Base-by-base conservation (phyloP, 345 rosid species). In the Gossypium rotundifolium region DNA sequence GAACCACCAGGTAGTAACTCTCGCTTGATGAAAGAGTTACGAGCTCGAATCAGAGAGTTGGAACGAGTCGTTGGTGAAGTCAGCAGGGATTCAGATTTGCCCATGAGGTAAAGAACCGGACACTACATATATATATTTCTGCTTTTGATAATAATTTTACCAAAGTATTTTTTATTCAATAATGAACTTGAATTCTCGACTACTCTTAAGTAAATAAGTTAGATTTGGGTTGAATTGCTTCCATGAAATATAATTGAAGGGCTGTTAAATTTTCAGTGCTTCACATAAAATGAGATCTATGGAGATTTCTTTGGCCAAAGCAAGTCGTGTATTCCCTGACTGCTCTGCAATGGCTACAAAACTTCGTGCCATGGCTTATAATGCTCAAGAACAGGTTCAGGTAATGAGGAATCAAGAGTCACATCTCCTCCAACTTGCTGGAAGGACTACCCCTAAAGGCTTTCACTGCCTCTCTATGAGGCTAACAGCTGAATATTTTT, bases 391-490 rank as follows among this genome's bases (percentile, higher is more conserved):
- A 77, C 90, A 82, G 80, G 88, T 92, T 69, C 88, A 68, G 75
- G 86, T 83, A 16, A 95, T 85, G 81, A 88, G 84, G 81, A 83
- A 86, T 74, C 85, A 92, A 81, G 90, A 85, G 73, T 33, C 83
- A 33, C 84, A 81, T 88, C 95, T 94, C 52, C 58, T 91, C 84
- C 94, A 85, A 81, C 96, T 95, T 75, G 96, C 96, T 67, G 93
- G 93, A 59, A 86, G 91, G 79, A 93, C 94, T 60, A 91, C 93
- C 33, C 96, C 98, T 11, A 95, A 95, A 88, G 96, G 98, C 74
- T 88, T 88, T 79, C 97, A 93, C 78, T 95, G 98, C 84, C 93
- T 95, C 48, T 86, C 93, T 73, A 88, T 95, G 90, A 91, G 86
- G 81, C 76, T 95, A 82, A 93, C 98, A 23, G 80, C 96, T 48